Conservation (phyloP, 495 filamentous ascomycete species). For the Penicillium egyptiacum region DNA sequence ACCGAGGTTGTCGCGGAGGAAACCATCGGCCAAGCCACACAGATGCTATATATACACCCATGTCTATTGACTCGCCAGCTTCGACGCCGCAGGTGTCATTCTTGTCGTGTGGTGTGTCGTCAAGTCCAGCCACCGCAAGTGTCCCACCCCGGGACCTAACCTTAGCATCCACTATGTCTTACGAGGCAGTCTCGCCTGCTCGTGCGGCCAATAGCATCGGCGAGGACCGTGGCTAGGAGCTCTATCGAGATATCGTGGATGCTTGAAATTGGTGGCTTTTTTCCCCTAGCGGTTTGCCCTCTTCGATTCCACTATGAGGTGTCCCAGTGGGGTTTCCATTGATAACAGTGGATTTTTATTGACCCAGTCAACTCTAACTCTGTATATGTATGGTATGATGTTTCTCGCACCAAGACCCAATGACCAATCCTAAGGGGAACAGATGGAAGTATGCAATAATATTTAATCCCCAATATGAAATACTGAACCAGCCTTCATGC, state of each 20-base stretch:
- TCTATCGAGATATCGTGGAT: conserved; percentile 4
- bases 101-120: conserved; percentile 16
- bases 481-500: background rate
- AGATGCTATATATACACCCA: conserved; percentile 4
- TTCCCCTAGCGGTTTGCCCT: background rate
- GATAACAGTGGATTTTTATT: background rate
- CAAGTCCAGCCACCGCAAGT: conserved; percentile 16
- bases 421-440: background rate
- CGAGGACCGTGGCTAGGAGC: conserved; percentile 1
- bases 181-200: conserved; percentile 23
- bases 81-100: conserved; percentile 15
- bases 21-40: conserved; percentile 12
- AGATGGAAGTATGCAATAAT: background rate
- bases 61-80: conserved; percentile 15
- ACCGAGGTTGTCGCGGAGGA: conserved; percentile 10
- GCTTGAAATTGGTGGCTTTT: conserved; percentile 1
- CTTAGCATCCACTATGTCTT: conserved; percentile 26
- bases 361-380: background rate
- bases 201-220: conserved; percentile 2
- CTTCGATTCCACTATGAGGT: background rate
- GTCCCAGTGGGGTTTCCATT: background rate
- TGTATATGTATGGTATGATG: conserved; percentile 9
- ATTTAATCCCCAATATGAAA: background rate
- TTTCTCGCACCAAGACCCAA: background rate
- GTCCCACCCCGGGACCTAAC: conserved; percentile 25